Base-by-base conservation (phyloP, 805 yeast species). In the Ogataea angusta region DNA sequence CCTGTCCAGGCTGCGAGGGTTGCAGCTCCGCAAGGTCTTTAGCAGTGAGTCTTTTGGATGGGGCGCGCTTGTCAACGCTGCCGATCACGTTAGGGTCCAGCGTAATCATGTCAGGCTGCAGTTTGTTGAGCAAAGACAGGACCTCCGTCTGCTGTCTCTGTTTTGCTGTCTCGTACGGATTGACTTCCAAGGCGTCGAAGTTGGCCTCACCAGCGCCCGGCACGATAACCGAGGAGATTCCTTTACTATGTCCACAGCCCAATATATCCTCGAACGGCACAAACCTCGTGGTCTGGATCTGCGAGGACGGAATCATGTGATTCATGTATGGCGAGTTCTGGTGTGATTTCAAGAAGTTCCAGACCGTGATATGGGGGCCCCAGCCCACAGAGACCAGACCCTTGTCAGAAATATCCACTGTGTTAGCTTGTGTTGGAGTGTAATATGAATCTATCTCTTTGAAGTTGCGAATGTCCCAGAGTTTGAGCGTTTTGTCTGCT, bases 181-280 rank as follows among this genome's bases (percentile, higher is more conserved):
- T 93, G 56, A 80, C 65, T 66, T 93, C 99, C 61, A 89, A 64
- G 3, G 98, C 89, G 69, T 93, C 99, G 62, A 78, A 89, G 66
- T 93, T 93, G 47, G 99, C 96, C 68, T 93, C 99, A 70, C 99
- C 99, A 30, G 97, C 72, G 18, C 99, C 99, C 29, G 99, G 99
- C 43, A 93, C 74, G 51, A 93, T 83, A 45, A 93, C 52, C n/a
- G 93, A 81, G n/a, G 82, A 76, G 29, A 89, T 72, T 32, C 96
- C 95, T 1, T 67, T 64, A 36, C 76, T 71, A 59, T 88, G 95
- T 2, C 97, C 97, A 9, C 85, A 76, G 18, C 96, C 95, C 17
- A 93, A 70, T n/a, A 91, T 69, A 85, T 93, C 99, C 68, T 93
- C 99, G 64, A 82, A 93, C 10, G 99, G 99, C 27, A 91, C 95